Evolutionary conservation across 2,329 filamentous ascomycete genomes (phyloP).

Genomic region (Keithomyces neogunnii): DNA sequence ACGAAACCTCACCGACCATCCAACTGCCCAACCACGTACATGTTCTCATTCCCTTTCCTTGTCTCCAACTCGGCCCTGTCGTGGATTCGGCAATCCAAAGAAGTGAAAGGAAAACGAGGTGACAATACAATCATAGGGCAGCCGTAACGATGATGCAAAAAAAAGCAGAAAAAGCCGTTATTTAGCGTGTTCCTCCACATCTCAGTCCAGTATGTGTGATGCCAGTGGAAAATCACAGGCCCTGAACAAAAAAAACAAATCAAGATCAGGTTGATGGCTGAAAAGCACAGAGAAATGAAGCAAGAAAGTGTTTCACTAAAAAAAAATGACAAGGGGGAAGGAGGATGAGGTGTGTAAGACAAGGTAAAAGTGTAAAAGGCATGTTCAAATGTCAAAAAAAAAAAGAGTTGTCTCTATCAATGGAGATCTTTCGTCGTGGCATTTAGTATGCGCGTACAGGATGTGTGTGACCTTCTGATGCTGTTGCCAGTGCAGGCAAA

Average conservation of each 20-base stretch:
- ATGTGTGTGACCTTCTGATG: slow-evolving; percentile 12
- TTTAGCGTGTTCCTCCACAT: too few relatives aligned
- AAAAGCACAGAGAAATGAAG: slow-evolving; percentile 12
- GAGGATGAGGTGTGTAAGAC: neutral
- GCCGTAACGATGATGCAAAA: neutral
- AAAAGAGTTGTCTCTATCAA: slow-evolving; percentile 19
- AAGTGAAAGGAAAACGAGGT: neutral
- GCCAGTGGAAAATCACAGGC: too few relatives aligned
- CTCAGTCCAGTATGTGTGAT: too few relatives aligned
- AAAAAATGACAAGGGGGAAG: slow-evolving; percentile 5
- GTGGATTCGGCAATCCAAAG: neutral
- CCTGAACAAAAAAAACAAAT: slow-evolving; percentile 1
- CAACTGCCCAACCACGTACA: neutral
- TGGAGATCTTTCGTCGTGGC: slow-evolving; percentile 13
- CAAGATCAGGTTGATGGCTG: slow-evolving; percentile 1
- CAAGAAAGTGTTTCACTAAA: slow-evolving; percentile 11
- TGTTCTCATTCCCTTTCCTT: neutral
- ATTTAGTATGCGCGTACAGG: slow-evolving; percentile 27
- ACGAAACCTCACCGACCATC: slow-evolving; percentile 1
- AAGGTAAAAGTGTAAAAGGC: neutral
- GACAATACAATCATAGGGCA: neutral
- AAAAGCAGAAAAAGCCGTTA: neutral
- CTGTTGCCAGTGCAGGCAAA: slow-evolving; percentile 5
- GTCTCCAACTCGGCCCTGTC: neutral
- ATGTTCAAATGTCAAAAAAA: slow-evolving; percentile 11